A percentile compares a stretch with the other conserved stretches of the same genome.
Evolutionary conservation across 306 rosid species (phyloP).

Genomic region (Ochetophila trinervis): DNA sequence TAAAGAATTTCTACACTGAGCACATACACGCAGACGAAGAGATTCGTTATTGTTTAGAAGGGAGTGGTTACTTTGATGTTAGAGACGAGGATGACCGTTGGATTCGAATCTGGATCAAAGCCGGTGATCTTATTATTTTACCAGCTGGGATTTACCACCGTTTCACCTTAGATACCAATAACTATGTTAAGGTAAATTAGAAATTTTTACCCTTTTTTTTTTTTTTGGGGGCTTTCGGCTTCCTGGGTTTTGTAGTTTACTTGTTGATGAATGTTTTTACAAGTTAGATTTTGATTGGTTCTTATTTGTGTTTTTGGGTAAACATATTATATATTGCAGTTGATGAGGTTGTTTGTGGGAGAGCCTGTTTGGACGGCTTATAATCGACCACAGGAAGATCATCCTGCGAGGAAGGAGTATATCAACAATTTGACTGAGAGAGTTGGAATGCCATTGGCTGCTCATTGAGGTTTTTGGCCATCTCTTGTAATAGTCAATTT

Average conservation of each 20-base stretch:
- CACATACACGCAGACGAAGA: constrained; percentile 96
- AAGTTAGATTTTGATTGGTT: background rate
- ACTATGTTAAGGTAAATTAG: constrained; percentile 64
- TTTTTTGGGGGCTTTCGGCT: too few species aligned
- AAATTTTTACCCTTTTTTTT: background rate
- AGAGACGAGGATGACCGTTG: constrained; percentile 73
- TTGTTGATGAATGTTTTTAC: too few species aligned
- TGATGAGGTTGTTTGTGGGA: constrained; percentile 83
- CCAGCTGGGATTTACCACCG: constrained; percentile 98
- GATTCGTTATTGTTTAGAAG: constrained; percentile 83
- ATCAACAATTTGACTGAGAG: constrained; percentile 47
- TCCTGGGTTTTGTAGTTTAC: too few species aligned
- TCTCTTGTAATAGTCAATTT: background rate
- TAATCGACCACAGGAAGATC: constrained; percentile 83
- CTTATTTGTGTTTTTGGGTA: background rate
- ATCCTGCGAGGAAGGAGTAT: constrained; percentile 84
- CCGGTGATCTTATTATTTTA: constrained; percentile 85
- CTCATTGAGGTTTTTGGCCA: constrained; percentile 37
- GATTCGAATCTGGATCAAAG: constrained; percentile 83
- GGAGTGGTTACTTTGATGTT: constrained; percentile 85
- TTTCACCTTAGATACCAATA: constrained; percentile 74
- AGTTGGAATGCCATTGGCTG: constrained; percentile 52
- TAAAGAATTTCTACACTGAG: constrained; percentile 87
- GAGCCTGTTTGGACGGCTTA: constrained; percentile 89
- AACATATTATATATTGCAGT: constrained; percentile 39